These are phyloP conservation scores for Aureobasidium sp. DNA, from an alignment of 2,329 filamentous ascomycete species.

Conservation along the genomic window DNA sequence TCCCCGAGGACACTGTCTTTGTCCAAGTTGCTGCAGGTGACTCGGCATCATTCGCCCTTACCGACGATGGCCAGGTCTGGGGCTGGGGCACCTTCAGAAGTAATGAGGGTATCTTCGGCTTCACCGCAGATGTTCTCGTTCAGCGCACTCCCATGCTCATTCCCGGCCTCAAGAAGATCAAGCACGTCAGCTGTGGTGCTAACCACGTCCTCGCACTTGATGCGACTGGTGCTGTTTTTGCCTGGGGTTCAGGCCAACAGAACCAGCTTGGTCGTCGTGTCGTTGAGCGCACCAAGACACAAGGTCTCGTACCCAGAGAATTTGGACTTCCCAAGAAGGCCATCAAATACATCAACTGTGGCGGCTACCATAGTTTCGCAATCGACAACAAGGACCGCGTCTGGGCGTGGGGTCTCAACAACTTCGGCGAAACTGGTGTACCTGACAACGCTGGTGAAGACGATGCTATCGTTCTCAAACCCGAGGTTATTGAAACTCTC, in stretches of 20 bases:
- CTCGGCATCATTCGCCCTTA: constrained; percentile 69
- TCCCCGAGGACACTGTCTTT: constrained; percentile 57
- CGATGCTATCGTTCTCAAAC: constrained; percentile 65
- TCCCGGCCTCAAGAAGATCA: constrained; percentile 59
- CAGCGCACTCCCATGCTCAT: constrained; percentile 51
- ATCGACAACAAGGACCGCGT: constrained; percentile 62
- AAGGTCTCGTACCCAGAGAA: constrained; percentile 50
- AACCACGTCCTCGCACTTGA: constrained; percentile 67
- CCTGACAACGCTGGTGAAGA: constrained; percentile 57
- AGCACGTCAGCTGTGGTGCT: constrained; percentile 56
- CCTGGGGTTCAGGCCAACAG: constrained; percentile 69
- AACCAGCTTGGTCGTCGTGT: constrained; percentile 61
- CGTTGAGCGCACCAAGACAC: constrained; percentile 51
- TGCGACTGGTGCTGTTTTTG: constrained; percentile 56
- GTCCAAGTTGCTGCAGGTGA: constrained; percentile 65
- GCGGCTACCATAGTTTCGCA: constrained; percentile 76
- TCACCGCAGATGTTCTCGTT: constrained; percentile 47
- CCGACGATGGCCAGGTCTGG: constrained; percentile 67
- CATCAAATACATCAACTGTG: constrained; percentile 58
- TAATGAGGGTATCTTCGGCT: constrained; percentile 61
- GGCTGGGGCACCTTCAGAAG: constrained; percentile 80
- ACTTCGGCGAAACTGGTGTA: constrained; percentile 73
- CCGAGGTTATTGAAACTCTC: constrained; percentile 60
- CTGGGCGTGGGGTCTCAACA: constrained; percentile 81
- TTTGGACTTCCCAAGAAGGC: constrained; percentile 51